Evolutionary conservation across 768 basidiomycete genomes (phyloP).

Genomic region (Tubosaeta sp.): DNA sequence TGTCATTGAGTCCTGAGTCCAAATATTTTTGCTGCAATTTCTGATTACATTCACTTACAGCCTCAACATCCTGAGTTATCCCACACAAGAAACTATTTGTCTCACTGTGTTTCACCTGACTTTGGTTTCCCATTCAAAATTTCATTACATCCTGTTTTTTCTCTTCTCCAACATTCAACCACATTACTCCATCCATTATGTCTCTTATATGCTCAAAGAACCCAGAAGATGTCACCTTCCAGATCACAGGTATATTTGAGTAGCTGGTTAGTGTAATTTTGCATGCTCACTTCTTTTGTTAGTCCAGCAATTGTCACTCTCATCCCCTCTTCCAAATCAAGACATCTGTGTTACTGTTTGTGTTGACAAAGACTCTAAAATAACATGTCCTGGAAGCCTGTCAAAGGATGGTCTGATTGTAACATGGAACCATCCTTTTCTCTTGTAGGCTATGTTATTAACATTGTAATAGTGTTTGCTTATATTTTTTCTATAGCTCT

Average conservation of each 20-base stretch:
- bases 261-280: neutral
- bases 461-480: neutral
- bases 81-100: neutral
- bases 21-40: no score
- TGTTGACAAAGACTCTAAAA: neutral
- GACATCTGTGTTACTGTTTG: neutral
- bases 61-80: neutral
- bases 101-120: neutral
- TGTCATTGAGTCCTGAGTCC: no score
- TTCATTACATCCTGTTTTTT: neutral
- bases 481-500: neutral
- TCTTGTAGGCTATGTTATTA: neutral
- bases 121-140: neutral
- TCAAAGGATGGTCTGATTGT: neutral
- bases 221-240: neutral
- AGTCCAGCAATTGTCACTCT: neutral
- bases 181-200: neutral
- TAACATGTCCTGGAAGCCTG: neutral
- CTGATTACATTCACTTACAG: no score
- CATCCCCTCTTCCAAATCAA: neutral
- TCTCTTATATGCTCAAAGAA: neutral
- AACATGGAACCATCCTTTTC: constrained; percentile 1
- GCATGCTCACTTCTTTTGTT: neutral
- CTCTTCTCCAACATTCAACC: neutral
- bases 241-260: neutral